Percentiles rank a stretch among this genome's conserved stretches.
These are phyloP conservation scores for Leccinum pachyderme DNA, from an alignment of 1,284 basidiomycete species.

Conservation along the genomic window DNA sequence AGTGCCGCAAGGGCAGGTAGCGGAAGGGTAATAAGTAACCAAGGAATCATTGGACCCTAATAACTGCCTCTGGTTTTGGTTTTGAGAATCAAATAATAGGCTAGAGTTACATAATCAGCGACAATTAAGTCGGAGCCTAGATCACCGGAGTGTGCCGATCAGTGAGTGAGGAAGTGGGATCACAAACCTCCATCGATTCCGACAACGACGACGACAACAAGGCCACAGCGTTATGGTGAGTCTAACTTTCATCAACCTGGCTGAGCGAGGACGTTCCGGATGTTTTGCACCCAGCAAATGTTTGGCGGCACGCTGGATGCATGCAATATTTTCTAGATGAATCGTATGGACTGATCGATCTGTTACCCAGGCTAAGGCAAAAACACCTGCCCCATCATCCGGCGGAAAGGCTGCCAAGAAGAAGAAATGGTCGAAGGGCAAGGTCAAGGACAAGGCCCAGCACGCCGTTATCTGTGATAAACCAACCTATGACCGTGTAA, in stretches of 20 bases:
- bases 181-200: slow-evolving; percentile 14
- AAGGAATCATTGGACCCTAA: slow-evolving; percentile 41
- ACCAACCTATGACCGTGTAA: slow-evolving; percentile 88
- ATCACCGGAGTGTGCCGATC: slow-evolving; percentile 22
- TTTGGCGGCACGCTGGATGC: slow-evolving; percentile 21
- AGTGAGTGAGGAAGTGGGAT: not conserved
- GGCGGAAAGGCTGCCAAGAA: slow-evolving; percentile 91
- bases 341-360: slow-evolving; percentile 11
- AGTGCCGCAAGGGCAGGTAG: slow-evolving; percentile 38
- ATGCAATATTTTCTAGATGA: slow-evolving; percentile 17
- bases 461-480: slow-evolving; percentile 95
- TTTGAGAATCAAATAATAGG: not conserved
- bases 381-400: slow-evolving; percentile 59
- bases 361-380: slow-evolving; percentile 63
- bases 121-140: slow-evolving; percentile 22
- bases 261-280: not conserved
- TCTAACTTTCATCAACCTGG: slow-evolving; percentile 1
- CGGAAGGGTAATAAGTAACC: slow-evolving; percentile 42
- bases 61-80: not conserved
- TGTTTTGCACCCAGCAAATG: not conserved
- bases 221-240: slow-evolving; percentile 35
- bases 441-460: slow-evolving; percentile 98
- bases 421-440: slow-evolving; percentile 99
- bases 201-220: slow-evolving; percentile 26
- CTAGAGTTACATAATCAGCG: slow-evolving; percentile 22